Conservation (phyloP, 2,329 filamentous ascomycete genomes). For the Huntiella moniliformis region DNA sequence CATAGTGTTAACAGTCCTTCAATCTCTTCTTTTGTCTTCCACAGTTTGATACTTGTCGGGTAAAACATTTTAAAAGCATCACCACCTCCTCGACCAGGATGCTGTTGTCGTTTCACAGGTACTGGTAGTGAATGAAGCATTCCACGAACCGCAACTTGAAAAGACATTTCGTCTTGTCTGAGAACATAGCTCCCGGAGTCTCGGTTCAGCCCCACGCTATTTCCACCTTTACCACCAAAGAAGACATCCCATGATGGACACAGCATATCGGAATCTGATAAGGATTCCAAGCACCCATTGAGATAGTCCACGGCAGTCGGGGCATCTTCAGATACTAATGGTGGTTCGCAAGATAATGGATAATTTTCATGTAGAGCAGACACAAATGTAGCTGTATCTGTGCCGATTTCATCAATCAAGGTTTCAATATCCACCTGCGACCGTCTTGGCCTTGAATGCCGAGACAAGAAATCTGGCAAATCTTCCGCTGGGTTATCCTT, state of each 20-base stretch:
- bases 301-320: constrained; percentile 43
- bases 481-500: constrained; percentile 22
- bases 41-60: constrained; percentile 65
- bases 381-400: constrained; percentile 77
- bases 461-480: constrained; percentile 40
- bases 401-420: constrained; percentile 83
- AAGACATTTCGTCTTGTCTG: constrained; percentile 84
- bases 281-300: constrained; percentile 65
- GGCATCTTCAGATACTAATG: constrained; percentile 30
- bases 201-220: constrained; percentile 27
- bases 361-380: constrained; percentile 91
- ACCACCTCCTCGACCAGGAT: constrained; percentile 11
- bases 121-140: constrained; percentile 68
- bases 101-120: constrained; percentile 51
- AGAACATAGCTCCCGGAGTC: constrained; percentile 52
- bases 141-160: constrained; percentile 76
- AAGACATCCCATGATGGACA: constrained; percentile 52
- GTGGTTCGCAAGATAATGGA: constrained; percentile 55
- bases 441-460: constrained; percentile 37
- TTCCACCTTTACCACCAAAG: constrained; percentile 32
- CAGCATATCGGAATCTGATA: constrained; percentile 78
- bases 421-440: constrained; percentile 52
- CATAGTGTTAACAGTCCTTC: constrained; percentile 54
- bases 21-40: constrained; percentile 67
- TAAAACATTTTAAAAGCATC: constrained; percentile 85